These are phyloP conservation scores for Pythium folliculosum DNA, from an alignment of 352 stramenopile species.

Conservation along the genomic window DNA sequence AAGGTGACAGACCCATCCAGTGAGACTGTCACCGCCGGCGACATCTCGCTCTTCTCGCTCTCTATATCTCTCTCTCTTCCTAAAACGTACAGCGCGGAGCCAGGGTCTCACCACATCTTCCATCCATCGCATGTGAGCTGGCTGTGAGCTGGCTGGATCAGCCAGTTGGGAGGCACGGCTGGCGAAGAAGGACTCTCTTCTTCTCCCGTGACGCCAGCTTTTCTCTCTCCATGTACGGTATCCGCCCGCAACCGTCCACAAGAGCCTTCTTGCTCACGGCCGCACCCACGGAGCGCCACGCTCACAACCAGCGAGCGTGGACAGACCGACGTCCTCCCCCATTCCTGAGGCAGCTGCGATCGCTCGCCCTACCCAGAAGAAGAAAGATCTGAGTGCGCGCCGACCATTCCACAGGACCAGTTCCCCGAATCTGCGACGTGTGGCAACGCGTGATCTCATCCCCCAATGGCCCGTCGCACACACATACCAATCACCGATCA, in stretches of 20 bases:
- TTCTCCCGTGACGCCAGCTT: not conserved
- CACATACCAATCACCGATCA: constrained; percentile 22
- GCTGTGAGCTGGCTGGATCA: not conserved
- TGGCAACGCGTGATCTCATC: constrained; percentile 4
- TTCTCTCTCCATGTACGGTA: not conserved
- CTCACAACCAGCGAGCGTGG: too few species aligned
- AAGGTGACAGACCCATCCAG: not conserved
- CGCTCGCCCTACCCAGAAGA: constrained; percentile 4
- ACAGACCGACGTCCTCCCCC: too few species aligned
- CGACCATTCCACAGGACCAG: not conserved
- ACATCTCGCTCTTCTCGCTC: not conserved
- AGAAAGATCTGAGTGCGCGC: constrained; percentile 29
- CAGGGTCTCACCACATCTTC: not conserved
- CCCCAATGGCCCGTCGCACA: constrained; percentile 8
- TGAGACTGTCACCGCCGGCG: not conserved
- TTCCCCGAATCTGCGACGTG: constrained; percentile 17
- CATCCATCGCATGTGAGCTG: not conserved
- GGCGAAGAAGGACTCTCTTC: not conserved
- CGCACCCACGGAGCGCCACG: not conserved
- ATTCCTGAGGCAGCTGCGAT: constrained; percentile 14
- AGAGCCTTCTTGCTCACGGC: not conserved
- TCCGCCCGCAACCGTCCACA: not conserved
- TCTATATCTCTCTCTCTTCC: not conserved
- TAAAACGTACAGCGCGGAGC: not conserved
- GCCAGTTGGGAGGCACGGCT: not conserved